A percentile compares a stretch with the other conserved stretches of the same genome.
phyloP scores from a whole-genome alignment of 2,329 filamentous ascomycete species.

The Ophiocordyceps robertsii region DNA sequence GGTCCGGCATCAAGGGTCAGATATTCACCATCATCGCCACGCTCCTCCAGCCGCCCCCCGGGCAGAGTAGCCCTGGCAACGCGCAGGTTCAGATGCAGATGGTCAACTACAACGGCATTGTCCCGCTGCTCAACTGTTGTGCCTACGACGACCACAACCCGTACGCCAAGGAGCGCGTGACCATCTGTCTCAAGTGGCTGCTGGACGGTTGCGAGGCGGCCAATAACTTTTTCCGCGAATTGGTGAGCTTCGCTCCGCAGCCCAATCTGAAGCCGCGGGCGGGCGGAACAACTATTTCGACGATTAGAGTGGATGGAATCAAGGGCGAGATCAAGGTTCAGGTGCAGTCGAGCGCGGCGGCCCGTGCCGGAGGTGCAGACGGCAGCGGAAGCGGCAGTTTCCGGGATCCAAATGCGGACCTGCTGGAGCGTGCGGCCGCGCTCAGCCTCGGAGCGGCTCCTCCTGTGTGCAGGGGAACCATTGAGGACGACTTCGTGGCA shows the following conservation, averaged over 20 bases:
- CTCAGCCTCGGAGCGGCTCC: slow-evolving; percentile 21
- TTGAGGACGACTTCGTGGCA: slow-evolving; percentile 33
- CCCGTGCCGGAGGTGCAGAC: slow-evolving; percentile 7
- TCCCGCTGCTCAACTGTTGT: slow-evolving; percentile 79
- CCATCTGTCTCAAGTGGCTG: slow-evolving; percentile 76
- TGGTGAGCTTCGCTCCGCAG: slow-evolving; percentile 33
- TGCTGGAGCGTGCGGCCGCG: slow-evolving; percentile 29
- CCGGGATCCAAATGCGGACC: slow-evolving; percentile 13
- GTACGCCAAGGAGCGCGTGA: slow-evolving; percentile 83
- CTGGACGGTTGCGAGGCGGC: slow-evolving; percentile 64
- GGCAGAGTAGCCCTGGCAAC: slow-evolving; percentile 47
- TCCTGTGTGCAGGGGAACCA: slow-evolving; percentile 9
- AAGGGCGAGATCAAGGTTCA: slow-evolving; percentile 43
- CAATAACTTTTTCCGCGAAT: slow-evolving; percentile 54
- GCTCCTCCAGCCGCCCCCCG: slow-evolving; percentile 68
- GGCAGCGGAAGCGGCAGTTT: slow-evolving; percentile 7
- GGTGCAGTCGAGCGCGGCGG: slow-evolving; percentile 23
- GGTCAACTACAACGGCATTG: slow-evolving; percentile 70
- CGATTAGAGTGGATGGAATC: slow-evolving; percentile 40
- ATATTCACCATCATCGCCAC: slow-evolving; percentile 83
- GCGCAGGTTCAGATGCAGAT: slow-evolving; percentile 79
- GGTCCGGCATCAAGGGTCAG: slow-evolving; percentile 74
- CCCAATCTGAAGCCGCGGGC: slow-evolving; percentile 22
- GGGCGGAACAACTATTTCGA: slow-evolving; percentile 23
- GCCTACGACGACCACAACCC: slow-evolving; percentile 87